A percentile compares a stretch with the other conserved stretches of the same genome.
These are phyloP conservation scores for Waitea zeae DNA, from an alignment of 1,284 basidiomycete species.

Conservation along the genomic window DNA sequence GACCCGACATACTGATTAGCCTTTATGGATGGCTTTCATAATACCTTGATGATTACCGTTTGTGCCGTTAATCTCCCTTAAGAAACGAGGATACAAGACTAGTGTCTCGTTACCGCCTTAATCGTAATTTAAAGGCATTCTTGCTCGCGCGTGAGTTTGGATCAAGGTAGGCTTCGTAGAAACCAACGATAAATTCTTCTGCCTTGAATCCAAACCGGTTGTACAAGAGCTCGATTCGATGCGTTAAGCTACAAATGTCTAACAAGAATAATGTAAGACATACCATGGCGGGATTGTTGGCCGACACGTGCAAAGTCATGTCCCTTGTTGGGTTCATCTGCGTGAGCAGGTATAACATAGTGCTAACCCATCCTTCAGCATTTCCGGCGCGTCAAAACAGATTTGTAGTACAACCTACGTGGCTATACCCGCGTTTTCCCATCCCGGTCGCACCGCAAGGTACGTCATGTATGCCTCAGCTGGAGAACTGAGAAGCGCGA, in stretches of 20 bases:
- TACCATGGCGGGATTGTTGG: constrained; percentile 66
- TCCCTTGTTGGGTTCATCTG: constrained; percentile 50
- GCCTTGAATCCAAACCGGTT: constrained; percentile 75
- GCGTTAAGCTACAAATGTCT: constrained; percentile 2
- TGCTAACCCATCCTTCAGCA: constrained; percentile 19
- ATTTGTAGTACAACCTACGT: constrained; percentile 26
- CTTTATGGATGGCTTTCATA: background rate
- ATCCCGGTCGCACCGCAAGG: constrained; percentile 53
- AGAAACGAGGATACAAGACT: background rate
- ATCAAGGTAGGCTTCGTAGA: constrained; percentile 61
- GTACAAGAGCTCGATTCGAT: constrained; percentile 38
- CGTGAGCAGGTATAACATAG: constrained; percentile 62
- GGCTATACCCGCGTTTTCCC: constrained; percentile 61
- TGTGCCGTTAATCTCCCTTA: background rate
- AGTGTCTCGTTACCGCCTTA: constrained; percentile 20
- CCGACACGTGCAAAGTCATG: constrained; percentile 64
- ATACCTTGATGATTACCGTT: no score
- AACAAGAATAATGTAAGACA: constrained; percentile 5
- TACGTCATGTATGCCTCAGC: constrained; percentile 68
- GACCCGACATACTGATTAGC: background rate
- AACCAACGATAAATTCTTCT: constrained; percentile 63
- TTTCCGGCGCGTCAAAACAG: background rate
- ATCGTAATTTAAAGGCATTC: constrained; percentile 54
- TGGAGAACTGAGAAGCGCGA: constrained; percentile 59
- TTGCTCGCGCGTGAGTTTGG: constrained; percentile 47